Percentiles rank a stretch among this genome's conserved stretches.
These are phyloP conservation scores for Akanthomyces dipterigenus DNA, from an alignment of 2,329 filamentous ascomycete species.

Conservation along the genomic window DNA sequence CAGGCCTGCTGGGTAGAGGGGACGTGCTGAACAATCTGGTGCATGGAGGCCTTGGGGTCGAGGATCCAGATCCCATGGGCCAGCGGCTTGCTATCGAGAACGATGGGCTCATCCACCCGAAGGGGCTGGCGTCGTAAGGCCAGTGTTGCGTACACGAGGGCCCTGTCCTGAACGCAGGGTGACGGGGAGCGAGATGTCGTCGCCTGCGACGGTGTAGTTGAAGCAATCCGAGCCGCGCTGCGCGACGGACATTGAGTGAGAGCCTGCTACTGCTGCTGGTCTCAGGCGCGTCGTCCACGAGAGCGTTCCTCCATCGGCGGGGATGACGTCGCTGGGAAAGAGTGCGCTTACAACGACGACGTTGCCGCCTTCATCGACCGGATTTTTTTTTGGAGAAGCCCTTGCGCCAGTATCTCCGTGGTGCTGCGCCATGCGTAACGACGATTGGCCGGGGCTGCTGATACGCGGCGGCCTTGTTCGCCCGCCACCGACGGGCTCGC, in stretches of 20 bases:
- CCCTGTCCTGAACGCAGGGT: constrained; percentile 12
- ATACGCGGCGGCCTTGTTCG: background rate
- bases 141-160: constrained; percentile 15
- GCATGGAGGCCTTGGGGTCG: background rate
- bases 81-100: background rate
- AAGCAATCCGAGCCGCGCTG: constrained; percentile 13
- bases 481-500: background rate
- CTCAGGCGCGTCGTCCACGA: too few relatives aligned
- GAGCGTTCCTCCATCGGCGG: background rate
- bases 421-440: background rate
- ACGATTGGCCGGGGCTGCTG: background rate
- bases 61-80: background rate
- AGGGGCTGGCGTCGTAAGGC: constrained; percentile 13
- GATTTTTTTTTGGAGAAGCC: background rate
- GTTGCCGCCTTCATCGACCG: background rate
- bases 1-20: background rate
- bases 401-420: too few relatives aligned
- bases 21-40: background rate
- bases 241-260: background rate
- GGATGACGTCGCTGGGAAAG: background rate
- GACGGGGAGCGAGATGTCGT: constrained; percentile 8
- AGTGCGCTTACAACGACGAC: background rate
- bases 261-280: background rate
- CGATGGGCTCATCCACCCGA: constrained; percentile 11
- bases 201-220: constrained; percentile 9